phyloP scores from a whole-genome alignment of 768 basidiomycete genomes.

The Pulveroboletus sp. region DNA sequence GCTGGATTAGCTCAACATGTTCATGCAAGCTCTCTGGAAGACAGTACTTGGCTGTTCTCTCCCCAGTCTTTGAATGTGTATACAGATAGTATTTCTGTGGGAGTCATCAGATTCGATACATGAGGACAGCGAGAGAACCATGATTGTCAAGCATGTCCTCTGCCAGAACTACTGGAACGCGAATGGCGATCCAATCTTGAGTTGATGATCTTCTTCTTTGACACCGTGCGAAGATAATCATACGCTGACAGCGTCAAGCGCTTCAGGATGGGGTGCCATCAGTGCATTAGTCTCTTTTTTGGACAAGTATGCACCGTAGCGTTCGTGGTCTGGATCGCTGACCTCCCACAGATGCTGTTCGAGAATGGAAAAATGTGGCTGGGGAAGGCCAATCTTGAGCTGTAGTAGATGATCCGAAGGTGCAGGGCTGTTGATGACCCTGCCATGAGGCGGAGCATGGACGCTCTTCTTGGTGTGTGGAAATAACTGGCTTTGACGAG shows the following conservation, averaged over 20 bases:
- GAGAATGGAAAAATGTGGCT: conserved; percentile 47
- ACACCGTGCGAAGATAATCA: conserved; percentile 64
- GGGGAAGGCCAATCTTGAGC: conserved; percentile 58
- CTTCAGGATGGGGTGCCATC: conserved; percentile 55
- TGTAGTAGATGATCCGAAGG: conserved; percentile 44
- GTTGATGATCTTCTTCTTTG: conserved; percentile 51
- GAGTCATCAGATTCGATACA: no score
- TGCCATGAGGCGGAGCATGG: conserved; percentile 42
- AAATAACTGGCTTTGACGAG: conserved; percentile 9
- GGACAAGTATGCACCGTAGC: conserved; percentile 57
- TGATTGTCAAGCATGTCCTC: conserved; percentile 60
- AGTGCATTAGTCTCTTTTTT: conserved; percentile 64
- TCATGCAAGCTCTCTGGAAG: conserved; percentile 56
- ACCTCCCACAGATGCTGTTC: conserved; percentile 55
- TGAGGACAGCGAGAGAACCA: no score
- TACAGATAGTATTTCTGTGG: conserved; percentile 68
- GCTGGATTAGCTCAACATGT: conserved; percentile 68
- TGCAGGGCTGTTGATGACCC: conserved; percentile 44
- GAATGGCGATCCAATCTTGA: conserved; percentile 66
- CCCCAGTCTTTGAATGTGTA: conserved; percentile 51
- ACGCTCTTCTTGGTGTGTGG: conserved; percentile 49
- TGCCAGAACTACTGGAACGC: conserved; percentile 53
- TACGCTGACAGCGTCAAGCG: conserved; percentile 50
- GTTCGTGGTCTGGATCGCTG: conserved; percentile 53
- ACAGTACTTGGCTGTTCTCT: conserved; percentile 64